Evolutionary conservation across 257 asterid genomes (phyloP).

Genomic region (Avicennia marina): DNA sequence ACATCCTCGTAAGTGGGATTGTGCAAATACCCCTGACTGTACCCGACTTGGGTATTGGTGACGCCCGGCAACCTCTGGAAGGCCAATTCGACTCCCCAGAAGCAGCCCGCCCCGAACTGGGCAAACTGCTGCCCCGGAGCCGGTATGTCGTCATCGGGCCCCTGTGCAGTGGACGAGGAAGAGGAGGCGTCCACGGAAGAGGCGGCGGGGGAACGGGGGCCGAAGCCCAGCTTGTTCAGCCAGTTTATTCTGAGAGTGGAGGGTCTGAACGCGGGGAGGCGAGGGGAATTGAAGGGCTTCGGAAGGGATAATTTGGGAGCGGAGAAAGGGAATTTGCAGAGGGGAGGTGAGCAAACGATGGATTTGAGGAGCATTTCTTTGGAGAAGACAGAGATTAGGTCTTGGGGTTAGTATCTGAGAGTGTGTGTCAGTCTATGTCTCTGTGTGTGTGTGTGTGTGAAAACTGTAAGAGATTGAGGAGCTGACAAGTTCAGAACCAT

Average conservation of each 20-base stretch:
- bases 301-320: conserved; percentile 7
- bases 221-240: conserved; percentile 78
- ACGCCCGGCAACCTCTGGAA: conserved; percentile 89
- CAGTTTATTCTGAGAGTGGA: conserved; percentile 51
- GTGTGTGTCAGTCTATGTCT: too few species aligned
- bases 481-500: too few species aligned
- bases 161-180: conserved; percentile 55
- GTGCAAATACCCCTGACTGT: conserved; percentile 61
- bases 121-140: conserved; percentile 75
- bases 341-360: not conserved
- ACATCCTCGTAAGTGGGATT: conserved; percentile 77
- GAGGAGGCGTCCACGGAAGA: conserved; percentile 48
- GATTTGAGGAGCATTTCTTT: not conserved
- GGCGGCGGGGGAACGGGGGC: conserved; percentile 52
- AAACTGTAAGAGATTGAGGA: too few species aligned
- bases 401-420: too few species aligned
- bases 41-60: conserved; percentile 80
- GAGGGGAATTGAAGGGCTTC: conserved; percentile 29
- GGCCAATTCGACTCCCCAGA: conserved; percentile 96
- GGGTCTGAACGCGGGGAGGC: conserved; percentile 20
- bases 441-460: too few species aligned
- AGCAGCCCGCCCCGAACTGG: conserved; percentile 93
- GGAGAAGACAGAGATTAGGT: too few species aligned
- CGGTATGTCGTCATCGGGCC: conserved; percentile 73
- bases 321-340: not conserved